phyloP scores from a whole-genome alignment of 176 grass and related monocot genomes.

The Hyparrhenia diplandra region DNA sequence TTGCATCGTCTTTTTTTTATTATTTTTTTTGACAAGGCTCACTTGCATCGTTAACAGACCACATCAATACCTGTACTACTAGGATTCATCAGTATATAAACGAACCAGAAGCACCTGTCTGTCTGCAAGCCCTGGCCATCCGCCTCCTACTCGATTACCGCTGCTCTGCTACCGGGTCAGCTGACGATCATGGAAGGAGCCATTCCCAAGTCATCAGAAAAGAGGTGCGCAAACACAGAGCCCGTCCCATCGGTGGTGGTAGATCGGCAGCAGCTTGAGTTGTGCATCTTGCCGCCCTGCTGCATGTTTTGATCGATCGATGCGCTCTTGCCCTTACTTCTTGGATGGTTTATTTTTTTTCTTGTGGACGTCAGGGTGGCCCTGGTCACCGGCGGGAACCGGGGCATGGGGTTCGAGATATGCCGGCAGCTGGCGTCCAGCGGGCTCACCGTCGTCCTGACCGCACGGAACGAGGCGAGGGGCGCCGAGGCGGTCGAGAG shows the following conservation, averaged over 20 bases:
- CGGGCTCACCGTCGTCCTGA: conserved; percentile 31
- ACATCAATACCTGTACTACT: too few relatives aligned
- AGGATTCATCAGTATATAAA: neutral
- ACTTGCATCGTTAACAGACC: too few relatives aligned
- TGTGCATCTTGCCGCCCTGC: neutral
- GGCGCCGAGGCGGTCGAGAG: neutral
- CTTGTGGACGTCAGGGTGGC: conserved; percentile 15
- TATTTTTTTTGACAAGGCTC: too few relatives aligned
- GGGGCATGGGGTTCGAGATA: conserved; percentile 39
- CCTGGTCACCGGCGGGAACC: conserved; percentile 37
- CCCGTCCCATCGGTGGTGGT: neutral
- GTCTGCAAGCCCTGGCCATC: neutral
- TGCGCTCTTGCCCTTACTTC: neutral
- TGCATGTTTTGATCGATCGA: neutral
- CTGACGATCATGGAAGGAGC: conserved; percentile 22
- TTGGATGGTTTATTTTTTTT: neutral
- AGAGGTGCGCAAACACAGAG: neutral
- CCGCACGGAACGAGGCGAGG: conserved; percentile 18
- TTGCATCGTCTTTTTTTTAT: too few relatives aligned
- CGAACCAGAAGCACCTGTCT: neutral
- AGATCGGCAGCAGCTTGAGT: neutral
- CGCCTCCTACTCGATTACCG: neutral
- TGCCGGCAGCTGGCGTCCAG: conserved; percentile 35
- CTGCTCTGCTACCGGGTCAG: neutral
- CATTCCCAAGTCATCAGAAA: neutral